Evolutionary conservation across 2,329 filamentous ascomycete genomes (phyloP).

Genomic region (Beauveria sp.): DNA sequence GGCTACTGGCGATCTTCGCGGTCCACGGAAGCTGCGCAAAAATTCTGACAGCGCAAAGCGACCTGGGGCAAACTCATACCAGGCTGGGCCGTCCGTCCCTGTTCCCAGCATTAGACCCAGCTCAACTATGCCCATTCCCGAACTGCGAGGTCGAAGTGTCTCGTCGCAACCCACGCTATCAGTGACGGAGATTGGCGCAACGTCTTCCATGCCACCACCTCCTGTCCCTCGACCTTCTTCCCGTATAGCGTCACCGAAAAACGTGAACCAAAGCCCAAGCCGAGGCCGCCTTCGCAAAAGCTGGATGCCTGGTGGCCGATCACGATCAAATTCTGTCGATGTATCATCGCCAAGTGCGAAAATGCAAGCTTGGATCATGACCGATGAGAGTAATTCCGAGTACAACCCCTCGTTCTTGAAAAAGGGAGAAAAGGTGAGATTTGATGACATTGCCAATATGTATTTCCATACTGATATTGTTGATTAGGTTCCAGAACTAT

Average conservation of each 20-base stretch:
- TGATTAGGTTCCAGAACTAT: conserved; percentile 54
- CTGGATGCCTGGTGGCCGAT: conserved; percentile 46
- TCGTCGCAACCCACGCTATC: conserved; percentile 37
- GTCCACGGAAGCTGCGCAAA: conserved; percentile 25
- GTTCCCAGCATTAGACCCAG: conserved; percentile 20
- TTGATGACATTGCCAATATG: background rate
- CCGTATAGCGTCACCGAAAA: conserved; percentile 11
- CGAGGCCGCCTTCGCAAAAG: conserved; percentile 42
- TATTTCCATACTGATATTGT: conserved; percentile 14
- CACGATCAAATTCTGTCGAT: conserved; percentile 42
- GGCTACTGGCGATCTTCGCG: conserved; percentile 15
- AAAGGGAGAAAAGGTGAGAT: conserved; percentile 46
- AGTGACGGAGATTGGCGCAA: conserved; percentile 6
- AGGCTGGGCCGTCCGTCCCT: conserved; percentile 18
- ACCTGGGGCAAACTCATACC: conserved; percentile 27
- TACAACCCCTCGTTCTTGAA: conserved; percentile 47
- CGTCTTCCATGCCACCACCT: conserved; percentile 8
- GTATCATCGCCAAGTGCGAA: conserved; percentile 16
- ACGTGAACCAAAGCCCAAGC: conserved; percentile 37
- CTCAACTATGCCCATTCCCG: conserved; percentile 26
- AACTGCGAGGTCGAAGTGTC: conserved; percentile 35
- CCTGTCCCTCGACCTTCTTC: background rate
- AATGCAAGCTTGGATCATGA: conserved; percentile 46
- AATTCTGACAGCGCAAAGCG: conserved; percentile 20
- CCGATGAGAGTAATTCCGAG: conserved; percentile 43